A percentile compares a stretch with the other conserved stretches of the same genome.
Evolutionary conservation across 2,329 filamentous ascomycete species (phyloP).

Genomic region (Stromatinia cepivora): DNA sequence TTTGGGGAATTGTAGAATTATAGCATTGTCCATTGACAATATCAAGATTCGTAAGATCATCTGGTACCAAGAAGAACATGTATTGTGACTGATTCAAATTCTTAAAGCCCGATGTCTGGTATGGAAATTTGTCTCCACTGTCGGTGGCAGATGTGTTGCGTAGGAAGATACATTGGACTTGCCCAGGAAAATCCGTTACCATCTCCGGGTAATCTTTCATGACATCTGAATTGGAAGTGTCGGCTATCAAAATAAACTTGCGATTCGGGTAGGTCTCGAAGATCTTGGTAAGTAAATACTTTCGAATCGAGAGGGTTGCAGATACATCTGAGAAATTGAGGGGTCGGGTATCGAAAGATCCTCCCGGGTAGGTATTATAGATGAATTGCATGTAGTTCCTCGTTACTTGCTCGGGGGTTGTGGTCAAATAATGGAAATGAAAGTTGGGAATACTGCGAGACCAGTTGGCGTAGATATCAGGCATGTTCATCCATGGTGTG

Average conservation of each 20-base stretch:
- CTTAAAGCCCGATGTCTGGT: slow-evolving; percentile 72
- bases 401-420: slow-evolving; percentile 75
- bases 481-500: slow-evolving; percentile 76
- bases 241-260: slow-evolving; percentile 74
- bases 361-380: slow-evolving; percentile 73
- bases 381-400: slow-evolving; percentile 80
- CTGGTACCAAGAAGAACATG: slow-evolving; percentile 76
- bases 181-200: slow-evolving; percentile 64
- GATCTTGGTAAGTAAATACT: slow-evolving; percentile 67
- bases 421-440: slow-evolving; percentile 82
- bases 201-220: slow-evolving; percentile 66
- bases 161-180: slow-evolving; percentile 76
- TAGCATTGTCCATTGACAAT: slow-evolving; percentile 67
- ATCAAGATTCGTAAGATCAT: slow-evolving; percentile 67
- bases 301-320: slow-evolving; percentile 71
- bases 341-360: slow-evolving; percentile 69
- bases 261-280: slow-evolving; percentile 74
- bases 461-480: slow-evolving; percentile 76
- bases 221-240: slow-evolving; percentile 75
- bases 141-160: slow-evolving; percentile 75
- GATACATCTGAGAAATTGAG: slow-evolving; percentile 76
- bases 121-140: slow-evolving; percentile 66
- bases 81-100: slow-evolving; percentile 64
- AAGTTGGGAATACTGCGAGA: slow-evolving; percentile 62
- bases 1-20: slow-evolving; percentile 64